These are phyloP conservation scores for Isabelozyma rhagii DNA, from an alignment of 805 yeast species.

Conservation along the genomic window DNA sequence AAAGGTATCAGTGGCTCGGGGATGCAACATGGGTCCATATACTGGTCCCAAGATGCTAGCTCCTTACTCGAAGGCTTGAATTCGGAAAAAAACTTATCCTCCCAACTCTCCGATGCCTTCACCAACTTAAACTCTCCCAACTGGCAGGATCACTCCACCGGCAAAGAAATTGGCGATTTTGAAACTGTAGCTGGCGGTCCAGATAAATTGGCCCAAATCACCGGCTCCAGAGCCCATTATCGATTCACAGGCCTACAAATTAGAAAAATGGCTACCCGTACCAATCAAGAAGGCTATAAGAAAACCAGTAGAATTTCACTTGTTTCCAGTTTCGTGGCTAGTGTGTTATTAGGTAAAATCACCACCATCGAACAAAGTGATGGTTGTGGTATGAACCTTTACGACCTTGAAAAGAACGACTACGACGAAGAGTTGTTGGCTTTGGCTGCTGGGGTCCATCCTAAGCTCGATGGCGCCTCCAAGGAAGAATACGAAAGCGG, in stretches of 20 bases:
- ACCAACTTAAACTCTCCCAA: constrained; percentile 72
- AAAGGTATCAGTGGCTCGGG: constrained; percentile 78
- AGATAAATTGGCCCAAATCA: constrained; percentile 62
- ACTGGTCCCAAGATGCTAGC: constrained; percentile 57
- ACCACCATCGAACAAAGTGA: constrained; percentile 76
- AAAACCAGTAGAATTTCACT: constrained; percentile 63
- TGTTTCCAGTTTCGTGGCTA: constrained; percentile 75
- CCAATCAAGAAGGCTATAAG: constrained; percentile 49
- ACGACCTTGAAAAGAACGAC: constrained; percentile 57
- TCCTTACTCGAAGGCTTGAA: constrained; percentile 37
- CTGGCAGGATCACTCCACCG: constrained; percentile 95
- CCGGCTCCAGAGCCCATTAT: constrained; percentile 87
- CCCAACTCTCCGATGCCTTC: constrained; percentile 52
- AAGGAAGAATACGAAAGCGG: constrained; percentile 20
- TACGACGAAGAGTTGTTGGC: constrained; percentile 59
- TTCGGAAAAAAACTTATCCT: constrained; percentile 30
- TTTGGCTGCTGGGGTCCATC: constrained; percentile 51
- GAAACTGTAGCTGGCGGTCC: constrained; percentile 55
- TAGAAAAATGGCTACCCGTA: constrained; percentile 59
- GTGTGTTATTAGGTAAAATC: constrained; percentile 63
- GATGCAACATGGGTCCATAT: constrained; percentile 91
- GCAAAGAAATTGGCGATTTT: constrained; percentile 58
- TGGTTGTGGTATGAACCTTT: constrained; percentile 91
- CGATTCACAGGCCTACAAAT: constrained; percentile 93
- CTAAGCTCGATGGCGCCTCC: constrained; percentile 34